Base-by-base conservation (phyloP, 192 early-diverging fungal genomes). In the Coemansia biformis region DNA sequence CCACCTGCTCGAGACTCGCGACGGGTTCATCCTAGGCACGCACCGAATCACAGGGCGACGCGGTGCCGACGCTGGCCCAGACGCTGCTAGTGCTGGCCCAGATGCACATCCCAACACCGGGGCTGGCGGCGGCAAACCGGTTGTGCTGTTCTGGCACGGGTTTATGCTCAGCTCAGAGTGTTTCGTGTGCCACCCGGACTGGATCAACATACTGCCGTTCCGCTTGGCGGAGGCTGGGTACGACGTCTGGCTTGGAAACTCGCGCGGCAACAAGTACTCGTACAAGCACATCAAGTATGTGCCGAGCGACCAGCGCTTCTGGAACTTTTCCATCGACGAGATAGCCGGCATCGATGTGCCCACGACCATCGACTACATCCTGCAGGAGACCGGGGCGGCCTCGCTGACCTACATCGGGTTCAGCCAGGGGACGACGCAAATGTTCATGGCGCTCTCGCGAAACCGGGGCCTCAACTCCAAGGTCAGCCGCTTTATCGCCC, bases 241-340 rank as follows among this genome's bases (percentile, higher is more conserved):
- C 66, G 94, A 97, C 66, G 94, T 98, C 0, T 98, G 94, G 94
- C 58, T 98, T 7, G 92, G 91, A 18, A 96, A 98, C 59, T 84
- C 88, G 17, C 77, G 94, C 18, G 94, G 91, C 12, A 93, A 93
- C 77, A 97, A 97, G 67, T 93, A 95, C 60, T 83, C 84, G 34
- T 89, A 86, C 59, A 90, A 89, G 49, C 89, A 96, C 55, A 59
- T 80, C 32, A 79, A 61, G 14, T 70, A 79, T 29, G 83, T 75
- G 24, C 83, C 87, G 0, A 61, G 72, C 32, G 78, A 90, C 46
- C 75, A 79, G 40, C 66, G 69, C 26, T 93, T 91, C 57, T 98
- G 94, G 94, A 80, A 96, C 63, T 98, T 91, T 68, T 89, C 87
- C 2, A 85, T 98, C 47, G 91, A 98, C 68, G 86, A 95, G 48